Conservation (phyloP, 345 rosid genomes). For the Schrenkiella parvula region DNA sequence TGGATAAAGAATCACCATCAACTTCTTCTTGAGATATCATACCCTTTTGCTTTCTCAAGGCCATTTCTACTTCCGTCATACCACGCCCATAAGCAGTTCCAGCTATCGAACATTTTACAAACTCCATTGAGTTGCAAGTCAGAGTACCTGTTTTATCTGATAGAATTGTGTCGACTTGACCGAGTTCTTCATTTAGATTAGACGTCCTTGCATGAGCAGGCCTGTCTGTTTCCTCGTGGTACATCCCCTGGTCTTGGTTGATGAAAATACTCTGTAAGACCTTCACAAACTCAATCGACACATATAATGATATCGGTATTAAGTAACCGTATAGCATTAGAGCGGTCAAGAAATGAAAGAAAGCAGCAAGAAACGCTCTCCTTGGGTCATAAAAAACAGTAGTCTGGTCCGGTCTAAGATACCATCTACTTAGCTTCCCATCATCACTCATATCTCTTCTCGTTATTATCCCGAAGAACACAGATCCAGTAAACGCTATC, state of each 20-base stretch:
- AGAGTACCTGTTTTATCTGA: slow-evolving; percentile 95
- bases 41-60: slow-evolving; percentile 41
- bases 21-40: slow-evolving; percentile 30
- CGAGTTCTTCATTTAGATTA: slow-evolving; percentile 93
- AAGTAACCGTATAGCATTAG: slow-evolving; percentile 89
- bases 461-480: slow-evolving; percentile 58
- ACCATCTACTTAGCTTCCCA: slow-evolving; percentile 64
- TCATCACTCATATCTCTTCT: slow-evolving; percentile 43
- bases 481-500: slow-evolving; percentile 64
- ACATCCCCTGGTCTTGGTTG: slow-evolving; percentile 79
- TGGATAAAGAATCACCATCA: slow-evolving; percentile 19
- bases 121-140: slow-evolving; percentile 96
- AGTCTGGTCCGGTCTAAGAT: slow-evolving; percentile 61
- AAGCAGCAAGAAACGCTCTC: slow-evolving; percentile 52
- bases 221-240: slow-evolving; percentile 52
- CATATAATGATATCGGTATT: slow-evolving; percentile 85
- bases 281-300: slow-evolving; percentile 85
- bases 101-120: slow-evolving; percentile 80
- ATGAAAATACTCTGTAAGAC: slow-evolving; percentile 86
- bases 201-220: slow-evolving; percentile 86
- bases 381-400: slow-evolving; percentile 60
- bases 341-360: slow-evolving; percentile 84
- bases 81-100: slow-evolving; percentile 70
- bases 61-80: slow-evolving; percentile 78
- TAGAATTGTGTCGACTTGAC: slow-evolving; percentile 74